A percentile compares a stretch with the other conserved stretches of the same genome.
These are phyloP conservation scores for Podospora conica DNA, from an alignment of 495 filamentous ascomycete genomes.

Conservation along the genomic window DNA sequence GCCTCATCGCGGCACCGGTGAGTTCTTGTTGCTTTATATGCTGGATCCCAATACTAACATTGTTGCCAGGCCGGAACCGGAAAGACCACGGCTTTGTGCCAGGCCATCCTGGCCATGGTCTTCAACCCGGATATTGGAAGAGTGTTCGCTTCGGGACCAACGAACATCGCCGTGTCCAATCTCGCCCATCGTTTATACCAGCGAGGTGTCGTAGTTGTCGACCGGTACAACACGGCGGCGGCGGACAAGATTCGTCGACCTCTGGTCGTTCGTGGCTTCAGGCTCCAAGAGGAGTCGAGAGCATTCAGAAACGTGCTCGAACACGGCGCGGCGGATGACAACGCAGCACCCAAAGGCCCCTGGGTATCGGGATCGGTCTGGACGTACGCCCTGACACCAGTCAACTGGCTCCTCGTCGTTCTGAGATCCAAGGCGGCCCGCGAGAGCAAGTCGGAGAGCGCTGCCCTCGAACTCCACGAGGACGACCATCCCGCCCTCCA, in stretches of 20 bases:
- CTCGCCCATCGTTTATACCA: not conserved
- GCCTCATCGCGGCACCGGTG: not conserved
- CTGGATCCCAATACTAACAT: not conserved
- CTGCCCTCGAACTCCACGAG: not conserved
- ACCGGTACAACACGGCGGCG: not conserved
- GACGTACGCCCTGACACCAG: not conserved
- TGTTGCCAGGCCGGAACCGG: not conserved
- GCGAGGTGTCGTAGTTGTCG: not conserved
- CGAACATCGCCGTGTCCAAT: not conserved
- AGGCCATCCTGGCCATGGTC: not conserved
- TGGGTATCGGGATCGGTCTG: not conserved
- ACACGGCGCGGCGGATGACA: not conserved
- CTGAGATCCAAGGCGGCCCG: slow-evolving; percentile 1
- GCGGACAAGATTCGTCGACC: not conserved
- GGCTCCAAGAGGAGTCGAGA: not conserved
- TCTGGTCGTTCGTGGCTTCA: not conserved
- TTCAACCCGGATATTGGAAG: not conserved
- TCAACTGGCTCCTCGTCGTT: slow-evolving; percentile 13
- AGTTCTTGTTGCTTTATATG: not conserved
- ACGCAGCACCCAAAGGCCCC: not conserved
- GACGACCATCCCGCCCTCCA: slow-evolving; percentile 9
- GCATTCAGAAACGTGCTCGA: not conserved
- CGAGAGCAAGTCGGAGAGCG: not conserved
- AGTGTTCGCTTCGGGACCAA: not conserved
- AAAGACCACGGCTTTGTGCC: not conserved